Evolutionary conservation across 305 asterid species (phyloP).

Genomic region (Fraxinus sp.): DNA sequence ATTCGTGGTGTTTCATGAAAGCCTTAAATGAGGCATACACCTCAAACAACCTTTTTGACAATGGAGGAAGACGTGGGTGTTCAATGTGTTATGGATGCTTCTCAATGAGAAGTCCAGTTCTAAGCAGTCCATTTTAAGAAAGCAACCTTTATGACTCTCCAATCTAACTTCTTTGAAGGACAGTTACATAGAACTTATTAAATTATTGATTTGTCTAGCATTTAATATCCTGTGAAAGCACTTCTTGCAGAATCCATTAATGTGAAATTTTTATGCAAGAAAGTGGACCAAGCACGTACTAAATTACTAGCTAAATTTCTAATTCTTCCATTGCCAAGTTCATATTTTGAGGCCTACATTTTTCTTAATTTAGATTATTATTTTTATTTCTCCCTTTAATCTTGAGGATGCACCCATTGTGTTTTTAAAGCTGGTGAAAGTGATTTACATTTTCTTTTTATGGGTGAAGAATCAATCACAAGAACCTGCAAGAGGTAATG

Average conservation of each 20-base stretch:
- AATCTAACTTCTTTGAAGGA: not conserved
- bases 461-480: constrained; percentile 40
- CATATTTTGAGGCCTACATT: not conserved
- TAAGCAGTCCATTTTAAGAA: not conserved
- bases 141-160: not conserved
- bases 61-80: not conserved
- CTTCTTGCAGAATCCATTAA: not conserved
- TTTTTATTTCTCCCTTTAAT: constrained; percentile 6
- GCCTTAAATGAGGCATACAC: not conserved
- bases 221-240: not conserved
- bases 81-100: not conserved
- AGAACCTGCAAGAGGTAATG: constrained; percentile 34
- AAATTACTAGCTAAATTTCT: not conserved
- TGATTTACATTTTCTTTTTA: constrained; percentile 14
- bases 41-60: not conserved
- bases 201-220: not conserved
- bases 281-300: not conserved
- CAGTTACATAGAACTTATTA: not conserved
- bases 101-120: not conserved
- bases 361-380: not conserved
- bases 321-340: not conserved
- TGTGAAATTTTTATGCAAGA: not conserved
- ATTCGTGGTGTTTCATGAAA: not conserved
- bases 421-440: not conserved
- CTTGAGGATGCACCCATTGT: not conserved